These are phyloP conservation scores for Colletotrichum brevisporum DNA, from an alignment of 2,329 filamentous ascomycete genomes.

Conservation along the genomic window DNA sequence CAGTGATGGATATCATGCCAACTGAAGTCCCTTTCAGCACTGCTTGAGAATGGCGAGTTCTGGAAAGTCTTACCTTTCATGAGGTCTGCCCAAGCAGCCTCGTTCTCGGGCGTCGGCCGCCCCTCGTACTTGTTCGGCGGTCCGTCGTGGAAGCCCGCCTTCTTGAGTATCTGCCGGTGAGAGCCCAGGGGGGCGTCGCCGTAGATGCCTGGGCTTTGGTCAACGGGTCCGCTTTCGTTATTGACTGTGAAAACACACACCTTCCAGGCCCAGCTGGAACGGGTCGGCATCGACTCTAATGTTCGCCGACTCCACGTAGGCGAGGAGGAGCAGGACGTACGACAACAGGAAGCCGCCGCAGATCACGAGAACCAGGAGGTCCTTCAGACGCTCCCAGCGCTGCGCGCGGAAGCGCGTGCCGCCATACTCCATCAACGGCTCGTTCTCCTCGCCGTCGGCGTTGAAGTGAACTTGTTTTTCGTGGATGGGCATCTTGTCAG, in stretches of 20 bases:
- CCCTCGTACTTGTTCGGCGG: background rate
- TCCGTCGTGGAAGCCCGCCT: background rate
- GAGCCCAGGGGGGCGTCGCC: slow-evolving; percentile 1
- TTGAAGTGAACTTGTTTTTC: background rate
- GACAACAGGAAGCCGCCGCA: background rate
- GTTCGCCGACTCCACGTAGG: background rate
- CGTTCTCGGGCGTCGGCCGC: slow-evolving; percentile 1
- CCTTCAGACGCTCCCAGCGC: background rate
- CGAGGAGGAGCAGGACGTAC: background rate
- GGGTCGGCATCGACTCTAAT: background rate
- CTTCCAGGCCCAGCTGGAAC: background rate
- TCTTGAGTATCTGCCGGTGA: background rate
- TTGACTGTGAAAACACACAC: too few relatives aligned
- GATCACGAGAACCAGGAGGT: background rate
- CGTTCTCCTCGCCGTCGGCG: background rate
- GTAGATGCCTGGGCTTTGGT: background rate
- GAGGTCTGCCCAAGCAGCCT: background rate
- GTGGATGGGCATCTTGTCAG: background rate
- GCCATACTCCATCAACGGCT: background rate
- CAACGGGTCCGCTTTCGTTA: background rate
- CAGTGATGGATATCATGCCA: slow-evolving; percentile 1
- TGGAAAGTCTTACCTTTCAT: background rate
- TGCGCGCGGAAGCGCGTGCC: background rate
- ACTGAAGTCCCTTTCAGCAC: background rate
- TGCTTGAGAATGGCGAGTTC: background rate